Base-by-base conservation (phyloP, 805 yeast species). In the Brettanomyces custersianus region DNA sequence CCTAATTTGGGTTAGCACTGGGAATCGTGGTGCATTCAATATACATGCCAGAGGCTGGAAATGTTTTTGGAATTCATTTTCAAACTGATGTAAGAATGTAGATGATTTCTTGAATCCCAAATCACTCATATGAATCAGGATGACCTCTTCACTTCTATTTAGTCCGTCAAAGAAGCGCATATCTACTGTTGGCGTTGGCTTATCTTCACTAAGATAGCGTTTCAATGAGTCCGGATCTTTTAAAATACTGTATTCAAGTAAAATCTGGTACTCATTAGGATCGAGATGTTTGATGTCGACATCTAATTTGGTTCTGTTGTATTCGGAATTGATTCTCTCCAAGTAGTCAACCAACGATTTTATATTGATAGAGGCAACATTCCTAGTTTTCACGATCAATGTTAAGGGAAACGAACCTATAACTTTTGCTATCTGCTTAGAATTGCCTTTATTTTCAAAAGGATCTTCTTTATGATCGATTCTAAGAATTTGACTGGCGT, bases 11-110 rank as follows among this genome's bases (percentile, higher is more conserved):
- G 31, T 29, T 13, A 55, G 40, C 22, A 41, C 36, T 2, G 60
- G 57, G 29, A 46, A 52, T 9, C 35, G 31, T 2, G 48, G 48
- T 17, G 43, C 47, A 30, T 53, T 54, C 11, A 53, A 31, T 2
- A 51, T 22, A 31, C 52, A 45, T 6, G 41, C 45, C 1, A 37
- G 34, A 21, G 47, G 35, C 5, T 46, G 41, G 29, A 36, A 35
- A n/a, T 41, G 39, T 10, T 38, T 32, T 4, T 11, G 21, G 21
- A 33, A 37, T 5, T 31, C 27, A 9, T 19, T 30, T 4, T 25
- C 33, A 9, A 33, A 33, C 12, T 28, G 13, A 13, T 33, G 34
- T n/a, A 38, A 15, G 21, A 40, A 38, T 7, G 30, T 4, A 4
- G 34, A 30, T 20, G 39, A 22, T 8, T 24, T 27, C 12, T 25